A percentile compares a stretch with the other conserved stretches of the same genome.
Conservation (phyloP, 495 filamentous ascomycete species). For the Xylaria venustula region DNA sequence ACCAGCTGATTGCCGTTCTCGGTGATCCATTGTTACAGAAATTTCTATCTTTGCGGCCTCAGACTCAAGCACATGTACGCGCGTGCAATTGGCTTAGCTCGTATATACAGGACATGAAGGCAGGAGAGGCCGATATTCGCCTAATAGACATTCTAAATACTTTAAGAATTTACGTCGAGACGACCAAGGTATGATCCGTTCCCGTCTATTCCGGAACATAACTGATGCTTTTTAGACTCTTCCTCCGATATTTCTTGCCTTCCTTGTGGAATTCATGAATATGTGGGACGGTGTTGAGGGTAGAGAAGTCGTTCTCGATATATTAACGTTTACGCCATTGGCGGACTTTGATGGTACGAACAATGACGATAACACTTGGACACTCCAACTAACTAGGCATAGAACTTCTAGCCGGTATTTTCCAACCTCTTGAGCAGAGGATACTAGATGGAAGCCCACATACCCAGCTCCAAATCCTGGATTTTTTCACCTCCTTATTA, state of each 20-base stretch:
- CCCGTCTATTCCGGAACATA: conserved; percentile 4
- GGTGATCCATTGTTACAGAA: conserved; percentile 78
- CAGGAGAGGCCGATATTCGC: conserved; percentile 48
- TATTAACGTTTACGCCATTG: conserved; percentile 64
- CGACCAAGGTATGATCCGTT: conserved; percentile 57
- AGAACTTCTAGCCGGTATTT: conserved; percentile 53
- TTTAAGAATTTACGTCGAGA: conserved; percentile 58
- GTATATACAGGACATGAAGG: conserved; percentile 59
- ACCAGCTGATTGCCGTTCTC: conserved; percentile 74
- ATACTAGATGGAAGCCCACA: conserved; percentile 50
- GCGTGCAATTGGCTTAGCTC: conserved; percentile 66
- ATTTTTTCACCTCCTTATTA: conserved; percentile 71
- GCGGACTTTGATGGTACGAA: conserved; percentile 54
- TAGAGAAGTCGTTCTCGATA: conserved; percentile 58
- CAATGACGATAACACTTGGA: conserved; percentile 1
- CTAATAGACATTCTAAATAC: conserved; percentile 57
- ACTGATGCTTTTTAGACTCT: conserved; percentile 50
- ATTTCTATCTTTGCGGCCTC: conserved; percentile 63
- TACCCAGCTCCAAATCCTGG: conserved; percentile 57
- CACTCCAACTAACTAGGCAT: conserved; percentile 15
- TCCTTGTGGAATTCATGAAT: conserved; percentile 59
- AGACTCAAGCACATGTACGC: conserved; percentile 53
- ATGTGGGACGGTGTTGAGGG: conserved; percentile 69
- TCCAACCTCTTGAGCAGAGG: conserved; percentile 58
- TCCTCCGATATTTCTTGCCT: conserved; percentile 59